A percentile compares a stretch with the other conserved stretches of the same genome.
Conservation (phyloP, 768 basidiomycete genomes). For the Termitomyces eurrhizus region DNA sequence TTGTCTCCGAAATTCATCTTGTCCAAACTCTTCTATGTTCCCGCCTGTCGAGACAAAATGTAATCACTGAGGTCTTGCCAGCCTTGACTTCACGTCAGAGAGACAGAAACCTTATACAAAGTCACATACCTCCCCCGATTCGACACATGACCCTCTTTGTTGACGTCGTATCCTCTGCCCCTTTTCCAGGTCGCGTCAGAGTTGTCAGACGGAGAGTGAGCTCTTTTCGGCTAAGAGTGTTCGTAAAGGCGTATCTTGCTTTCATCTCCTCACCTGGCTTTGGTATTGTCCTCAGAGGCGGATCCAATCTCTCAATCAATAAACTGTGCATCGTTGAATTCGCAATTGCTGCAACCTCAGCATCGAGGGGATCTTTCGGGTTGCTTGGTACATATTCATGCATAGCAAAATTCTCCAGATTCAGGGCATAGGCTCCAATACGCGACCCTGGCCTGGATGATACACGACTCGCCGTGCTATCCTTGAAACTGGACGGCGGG, state of each 20-base stretch:
- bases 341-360: constrained; percentile 69
- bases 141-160: constrained; percentile 91
- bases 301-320: constrained; percentile 75
- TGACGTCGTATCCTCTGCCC: constrained; percentile 40
- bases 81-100: constrained; percentile 34
- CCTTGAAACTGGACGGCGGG: constrained; percentile 78
- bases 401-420: constrained; percentile 45
- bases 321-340: constrained; percentile 79
- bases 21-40: constrained; percentile 35
- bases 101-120: not conserved
- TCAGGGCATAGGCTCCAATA: constrained; percentile 59
- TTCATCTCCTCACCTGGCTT: constrained; percentile 75
- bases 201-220: constrained; percentile 81
- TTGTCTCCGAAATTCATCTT: not conserved
- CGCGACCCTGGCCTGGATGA: constrained; percentile 69
- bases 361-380: constrained; percentile 75
- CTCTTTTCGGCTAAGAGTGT: constrained; percentile 64
- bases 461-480: constrained; percentile 48
- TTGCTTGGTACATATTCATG: constrained; percentile 66
- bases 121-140: constrained; percentile 72
- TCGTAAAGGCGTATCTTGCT: constrained; percentile 83
- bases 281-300: constrained; percentile 60
- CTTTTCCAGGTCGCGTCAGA: constrained; percentile 55
- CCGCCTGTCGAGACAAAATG: constrained; percentile 72
- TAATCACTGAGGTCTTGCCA: constrained; percentile 81